These are phyloP conservation scores for Protomyces macrosporus DNA, from an alignment of 1,139 yeast species.

Conservation along the genomic window DNA sequence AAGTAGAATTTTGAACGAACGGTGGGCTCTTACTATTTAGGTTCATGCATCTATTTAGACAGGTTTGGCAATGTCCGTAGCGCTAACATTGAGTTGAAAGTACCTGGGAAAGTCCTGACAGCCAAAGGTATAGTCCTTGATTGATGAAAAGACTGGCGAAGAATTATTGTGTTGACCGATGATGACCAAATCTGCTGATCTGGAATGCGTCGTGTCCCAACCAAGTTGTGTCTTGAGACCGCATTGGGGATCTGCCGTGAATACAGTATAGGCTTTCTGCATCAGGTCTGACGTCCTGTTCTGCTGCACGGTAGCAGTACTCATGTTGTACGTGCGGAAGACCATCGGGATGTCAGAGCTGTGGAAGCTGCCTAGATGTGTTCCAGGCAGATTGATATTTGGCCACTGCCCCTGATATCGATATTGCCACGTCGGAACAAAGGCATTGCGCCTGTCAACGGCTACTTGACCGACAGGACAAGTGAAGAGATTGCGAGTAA, in stretches of 20 bases:
- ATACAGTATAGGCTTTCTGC: background rate
- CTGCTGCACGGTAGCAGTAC: background rate
- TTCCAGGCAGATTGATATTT: background rate
- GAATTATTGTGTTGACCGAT: background rate
- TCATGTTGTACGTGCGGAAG: background rate
- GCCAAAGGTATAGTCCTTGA: background rate
- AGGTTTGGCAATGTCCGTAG: no score
- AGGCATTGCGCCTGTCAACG: background rate
- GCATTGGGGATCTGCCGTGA: background rate
- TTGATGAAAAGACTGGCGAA: background rate
- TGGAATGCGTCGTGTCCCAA: background rate
- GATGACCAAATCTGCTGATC: background rate
- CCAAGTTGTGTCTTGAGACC: background rate
- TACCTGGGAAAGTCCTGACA: no score
- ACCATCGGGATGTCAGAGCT: constrained; percentile 8
- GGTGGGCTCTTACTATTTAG: no score
- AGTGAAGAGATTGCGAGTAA: background rate
- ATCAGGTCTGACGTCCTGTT: background rate
- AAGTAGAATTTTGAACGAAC: no score
- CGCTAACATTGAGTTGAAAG: no score
- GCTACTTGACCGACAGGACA: constrained; percentile 8
- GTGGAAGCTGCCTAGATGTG: constrained; percentile 3
- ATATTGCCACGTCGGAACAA: constrained; percentile 15
- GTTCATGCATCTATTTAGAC: no score
- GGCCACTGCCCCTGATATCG: constrained; percentile 9